Conservation (phyloP, 2,329 filamentous ascomycete genomes). For the Cryphonectria japonica region DNA sequence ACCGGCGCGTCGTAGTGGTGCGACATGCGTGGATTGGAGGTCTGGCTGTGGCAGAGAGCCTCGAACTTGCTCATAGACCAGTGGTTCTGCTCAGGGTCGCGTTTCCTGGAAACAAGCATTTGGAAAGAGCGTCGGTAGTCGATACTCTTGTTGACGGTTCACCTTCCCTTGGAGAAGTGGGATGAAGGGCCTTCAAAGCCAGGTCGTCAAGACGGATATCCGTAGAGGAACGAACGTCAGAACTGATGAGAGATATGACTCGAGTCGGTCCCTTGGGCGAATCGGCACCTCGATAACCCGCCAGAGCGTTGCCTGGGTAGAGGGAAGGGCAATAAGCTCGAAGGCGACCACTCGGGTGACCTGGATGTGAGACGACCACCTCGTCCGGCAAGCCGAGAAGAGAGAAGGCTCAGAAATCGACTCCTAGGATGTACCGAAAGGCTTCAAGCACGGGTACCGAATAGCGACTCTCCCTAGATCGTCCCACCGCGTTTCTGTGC, state of each 20-base stretch:
- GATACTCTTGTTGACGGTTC: constrained; percentile 5
- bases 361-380: constrained; percentile 1
- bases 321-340: constrained; percentile 2
- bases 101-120: constrained; percentile 62
- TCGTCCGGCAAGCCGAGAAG: constrained; percentile 7
- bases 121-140: constrained; percentile 39
- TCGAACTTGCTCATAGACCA: constrained; percentile 60
- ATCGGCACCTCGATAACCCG: constrained; percentile 8
- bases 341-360: constrained; percentile 2
- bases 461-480: not conserved
- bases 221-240: constrained; percentile 22
- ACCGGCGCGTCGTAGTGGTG: constrained; percentile 56
- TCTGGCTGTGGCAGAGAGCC: constrained; percentile 48
- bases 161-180: constrained; percentile 13
- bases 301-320: constrained; percentile 1
- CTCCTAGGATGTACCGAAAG: not conserved
- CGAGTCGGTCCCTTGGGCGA: constrained; percentile 11
- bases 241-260: constrained; percentile 12
- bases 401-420: not conserved
- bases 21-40: constrained; percentile 59
- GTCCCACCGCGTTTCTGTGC: not conserved
- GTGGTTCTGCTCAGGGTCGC: constrained; percentile 57
- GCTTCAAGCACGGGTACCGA: not conserved
- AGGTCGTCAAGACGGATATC: constrained; percentile 3
- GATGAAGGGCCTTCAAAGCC: constrained; percentile 17